A percentile compares a stretch with the other conserved stretches of the same genome.
phyloP scores from a whole-genome alignment of 176 grass and related monocot genomes.

The Lolium rigidum region DNA sequence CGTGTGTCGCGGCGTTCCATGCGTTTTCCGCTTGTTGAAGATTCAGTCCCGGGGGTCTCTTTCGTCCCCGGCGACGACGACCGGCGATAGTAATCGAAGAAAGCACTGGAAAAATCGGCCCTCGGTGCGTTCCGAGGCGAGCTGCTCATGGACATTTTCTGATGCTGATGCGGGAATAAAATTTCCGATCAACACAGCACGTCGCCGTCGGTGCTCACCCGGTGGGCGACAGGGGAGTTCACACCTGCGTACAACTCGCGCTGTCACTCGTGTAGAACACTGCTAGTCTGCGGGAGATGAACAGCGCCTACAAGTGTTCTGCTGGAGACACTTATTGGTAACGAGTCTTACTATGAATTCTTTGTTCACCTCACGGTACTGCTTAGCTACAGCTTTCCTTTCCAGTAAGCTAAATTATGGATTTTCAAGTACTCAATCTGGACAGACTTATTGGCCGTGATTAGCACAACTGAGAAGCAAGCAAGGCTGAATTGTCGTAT shows the following conservation, averaged over 20 bases:
- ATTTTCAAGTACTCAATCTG: too few species aligned
- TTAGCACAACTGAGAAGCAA: background rate
- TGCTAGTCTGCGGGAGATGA: background rate
- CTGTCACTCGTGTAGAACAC: background rate
- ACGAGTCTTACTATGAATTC: background rate
- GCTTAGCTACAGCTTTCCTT: background rate
- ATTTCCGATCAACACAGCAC: background rate
- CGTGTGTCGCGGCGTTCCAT: background rate
- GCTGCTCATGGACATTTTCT: background rate
- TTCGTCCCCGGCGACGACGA: background rate
- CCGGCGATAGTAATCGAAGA: background rate
- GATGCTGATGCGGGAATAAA: background rate
- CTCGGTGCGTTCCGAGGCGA: background rate
- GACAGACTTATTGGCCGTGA: background rate
- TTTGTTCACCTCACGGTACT: background rate
- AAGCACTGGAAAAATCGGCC: background rate
- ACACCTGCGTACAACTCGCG: background rate
- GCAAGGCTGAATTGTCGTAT: background rate
- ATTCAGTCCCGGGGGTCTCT: background rate
- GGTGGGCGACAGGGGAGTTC: background rate
- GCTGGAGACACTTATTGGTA: too few species aligned
- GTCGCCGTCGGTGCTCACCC: slow-evolving; percentile 5
- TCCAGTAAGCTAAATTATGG: too few species aligned
- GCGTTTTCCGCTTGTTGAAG: background rate
- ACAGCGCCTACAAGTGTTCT: too few species aligned